phyloP scores from a whole-genome alignment of 2,329 filamentous ascomycete species.

The Monosporascus sp. region DNA sequence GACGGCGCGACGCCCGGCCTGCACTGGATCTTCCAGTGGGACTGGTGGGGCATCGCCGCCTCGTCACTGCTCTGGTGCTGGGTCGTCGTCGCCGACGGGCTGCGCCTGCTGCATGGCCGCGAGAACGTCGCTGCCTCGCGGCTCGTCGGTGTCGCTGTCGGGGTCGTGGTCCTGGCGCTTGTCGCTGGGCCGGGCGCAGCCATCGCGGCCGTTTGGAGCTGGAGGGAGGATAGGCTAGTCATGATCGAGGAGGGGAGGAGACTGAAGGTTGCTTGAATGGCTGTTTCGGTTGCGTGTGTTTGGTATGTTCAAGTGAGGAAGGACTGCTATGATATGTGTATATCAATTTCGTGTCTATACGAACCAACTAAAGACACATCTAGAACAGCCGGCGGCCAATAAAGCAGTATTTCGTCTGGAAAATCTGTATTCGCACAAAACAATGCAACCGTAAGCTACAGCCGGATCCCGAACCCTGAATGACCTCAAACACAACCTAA shows the following conservation, averaged over 20 bases:
- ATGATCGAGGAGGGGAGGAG: conserved; percentile 21
- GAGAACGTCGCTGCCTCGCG: not conserved
- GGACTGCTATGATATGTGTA: no score
- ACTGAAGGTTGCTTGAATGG: conserved; percentile 9
- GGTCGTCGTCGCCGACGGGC: conserved; percentile 17
- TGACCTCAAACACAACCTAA: not conserved
- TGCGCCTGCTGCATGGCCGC: conserved; percentile 10
- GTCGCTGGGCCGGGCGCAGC: conserved; percentile 21
- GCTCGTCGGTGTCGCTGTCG: conserved; percentile 11
- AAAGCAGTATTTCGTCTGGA: not conserved
- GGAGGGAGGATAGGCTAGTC: conserved; percentile 22
- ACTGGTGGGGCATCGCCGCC: conserved; percentile 20
- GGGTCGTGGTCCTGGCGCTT: conserved; percentile 13
- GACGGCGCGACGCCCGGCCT: conserved; percentile 17
- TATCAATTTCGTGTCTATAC: no score
- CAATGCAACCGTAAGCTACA: not conserved
- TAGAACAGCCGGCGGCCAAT: not conserved
- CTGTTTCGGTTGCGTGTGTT: not conserved
- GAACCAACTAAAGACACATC: not conserved
- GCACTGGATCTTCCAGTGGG: conserved; percentile 27
- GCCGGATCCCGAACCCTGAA: not conserved
- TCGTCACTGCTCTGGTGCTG: conserved; percentile 22
- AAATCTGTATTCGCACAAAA: not conserved
- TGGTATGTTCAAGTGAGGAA: no score
- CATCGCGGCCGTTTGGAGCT: conserved; percentile 18